Evolutionary conservation across 2,329 filamentous ascomycete species (phyloP), one percentile per base, ranked within the genome.

Genomic region (Juglanconis oblonga): DNA sequence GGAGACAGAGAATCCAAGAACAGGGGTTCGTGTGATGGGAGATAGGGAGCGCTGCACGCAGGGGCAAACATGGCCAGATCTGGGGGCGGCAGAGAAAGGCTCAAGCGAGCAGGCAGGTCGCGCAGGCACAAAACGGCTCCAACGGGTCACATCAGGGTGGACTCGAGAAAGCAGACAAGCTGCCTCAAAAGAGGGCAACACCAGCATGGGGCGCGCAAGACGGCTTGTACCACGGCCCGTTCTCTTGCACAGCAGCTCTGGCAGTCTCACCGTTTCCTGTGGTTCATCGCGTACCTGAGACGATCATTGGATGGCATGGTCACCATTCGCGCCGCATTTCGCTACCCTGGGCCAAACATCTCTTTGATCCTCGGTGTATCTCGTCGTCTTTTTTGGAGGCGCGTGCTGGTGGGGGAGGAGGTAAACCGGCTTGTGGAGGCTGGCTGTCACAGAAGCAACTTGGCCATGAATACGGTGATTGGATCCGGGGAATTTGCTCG

Each of bases 251-350:
- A 55, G 54, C 57, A 36, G 45, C 45, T 60, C 52, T 57, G 40
- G 44, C 38, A 54, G 61, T 62, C 56, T 58, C 60, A 62, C 60
- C 54, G 36, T 55, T 42, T 44, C 31, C 53, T 62, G 61, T 62
- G 61, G 53, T 38, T 48, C 57, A 5, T 62, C 61, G 61, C 57
- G 57, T 62, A 62, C 57, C 33, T 51, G 42, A 51, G 13, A 42
- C 52, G 44, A 14, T 40, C 48, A 62, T 62, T 62, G 61, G 61
- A 48, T 32, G 38, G 31, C 42, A 11, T 4, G 24, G 40, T 32
- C 48, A 54, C 50, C 57, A 57, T 53, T 14, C 45, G 57, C 57
- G 50, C 49, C 61, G 57, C 57, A 44, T 24, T 51, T 52, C 33
- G 49, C 47, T 40, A 49, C 14, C 47, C 29, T 35, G 44, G 33